A percentile compares a stretch with the other conserved stretches of the same genome.
phyloP scores from a whole-genome alignment of 345 rosid species.

The Camelina laxa region DNA sequence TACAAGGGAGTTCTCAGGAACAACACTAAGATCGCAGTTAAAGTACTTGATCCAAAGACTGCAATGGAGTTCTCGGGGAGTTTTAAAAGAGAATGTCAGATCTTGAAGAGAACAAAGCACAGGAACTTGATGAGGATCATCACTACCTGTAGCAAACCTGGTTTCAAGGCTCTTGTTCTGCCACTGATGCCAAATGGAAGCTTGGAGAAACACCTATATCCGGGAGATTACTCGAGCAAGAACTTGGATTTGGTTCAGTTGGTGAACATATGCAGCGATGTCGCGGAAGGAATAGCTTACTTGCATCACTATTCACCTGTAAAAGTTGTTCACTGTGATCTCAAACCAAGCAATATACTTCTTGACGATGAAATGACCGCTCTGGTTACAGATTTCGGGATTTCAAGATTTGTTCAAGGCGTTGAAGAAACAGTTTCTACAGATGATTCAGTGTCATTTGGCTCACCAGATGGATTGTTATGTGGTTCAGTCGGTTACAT shows the following conservation, averaged over 20 bases:
- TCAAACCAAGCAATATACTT: slow-evolving; percentile 92
- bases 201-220: slow-evolving; percentile 77
- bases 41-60: slow-evolving; percentile 66
- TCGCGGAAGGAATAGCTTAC: slow-evolving; percentile 86
- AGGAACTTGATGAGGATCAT: slow-evolving; percentile 85
- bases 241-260: slow-evolving; percentile 67
- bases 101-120: slow-evolving; percentile 77
- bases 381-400: slow-evolving; percentile 89
- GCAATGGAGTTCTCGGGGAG: slow-evolving; percentile 58
- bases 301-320: slow-evolving; percentile 84
- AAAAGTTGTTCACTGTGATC: slow-evolving; percentile 92
- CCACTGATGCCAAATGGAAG: slow-evolving; percentile 91
- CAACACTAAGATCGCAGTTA: slow-evolving; percentile 78
- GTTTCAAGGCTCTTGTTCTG: slow-evolving; percentile 84
- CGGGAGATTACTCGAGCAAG: slow-evolving; percentile 41
- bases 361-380: slow-evolving; percentile 91
- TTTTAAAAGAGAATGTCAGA: slow-evolving; percentile 84
- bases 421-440: slow-evolving; percentile 45
- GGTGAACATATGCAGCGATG: slow-evolving; percentile 76
- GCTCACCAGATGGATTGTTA: slow-evolving; percentile 72
- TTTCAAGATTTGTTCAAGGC: slow-evolving; percentile 65
- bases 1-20: slow-evolving; percentile 81
- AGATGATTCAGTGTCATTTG: slow-evolving; percentile 60
- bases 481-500: slow-evolving; percentile 94
- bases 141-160: slow-evolving; percentile 83